Evolutionary conservation across 78 protist genomes (phyloP).

Genomic region (Cyanophora paradoxa): DNA sequence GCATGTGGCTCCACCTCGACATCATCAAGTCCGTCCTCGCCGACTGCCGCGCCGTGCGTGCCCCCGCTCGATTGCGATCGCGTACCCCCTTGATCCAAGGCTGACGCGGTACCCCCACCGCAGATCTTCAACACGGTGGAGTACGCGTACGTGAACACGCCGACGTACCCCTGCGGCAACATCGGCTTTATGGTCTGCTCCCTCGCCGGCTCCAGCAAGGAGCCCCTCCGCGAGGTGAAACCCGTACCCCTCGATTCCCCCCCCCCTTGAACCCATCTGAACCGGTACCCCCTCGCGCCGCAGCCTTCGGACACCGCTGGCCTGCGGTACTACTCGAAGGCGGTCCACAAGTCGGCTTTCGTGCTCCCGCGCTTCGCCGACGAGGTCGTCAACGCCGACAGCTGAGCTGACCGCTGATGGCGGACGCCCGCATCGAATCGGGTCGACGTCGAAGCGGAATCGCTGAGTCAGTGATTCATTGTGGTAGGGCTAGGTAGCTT

Average conservation of each 20-base stretch:
- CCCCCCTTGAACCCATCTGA: too few relatives aligned
- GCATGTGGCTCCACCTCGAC: slow-evolving; percentile 62
- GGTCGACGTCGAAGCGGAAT: too few relatives aligned
- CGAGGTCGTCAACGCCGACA: not conserved
- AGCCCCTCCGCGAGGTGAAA: not conserved
- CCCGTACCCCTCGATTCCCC: not conserved
- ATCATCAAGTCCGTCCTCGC: slow-evolving; percentile 50
- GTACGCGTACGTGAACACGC: slow-evolving; percentile 7
- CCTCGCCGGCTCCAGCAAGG: too few relatives aligned
- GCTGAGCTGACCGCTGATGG: too few relatives aligned
- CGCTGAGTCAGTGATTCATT: too few relatives aligned
- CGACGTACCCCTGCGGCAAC: slow-evolving; percentile 12
- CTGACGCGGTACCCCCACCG: too few relatives aligned
- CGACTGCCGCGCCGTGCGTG: too few relatives aligned
- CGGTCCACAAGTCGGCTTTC: slow-evolving; percentile 74
- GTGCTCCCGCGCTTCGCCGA: slow-evolving; percentile 84
- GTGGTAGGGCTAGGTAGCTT: too few relatives aligned
- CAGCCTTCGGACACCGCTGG: not conserved
- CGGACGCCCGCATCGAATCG: too few relatives aligned
- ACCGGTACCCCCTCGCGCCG: not conserved
- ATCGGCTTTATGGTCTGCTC: not conserved
- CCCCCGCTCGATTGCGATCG: too few relatives aligned
- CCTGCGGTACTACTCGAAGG: slow-evolving; percentile 76
- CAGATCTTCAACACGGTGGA: not conserved
- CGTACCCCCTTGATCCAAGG: too few relatives aligned